These are phyloP conservation scores for Zymoseptoria crescenta DNA, from an alignment of 2,329 filamentous ascomycete genomes.

Conservation along the genomic window DNA sequence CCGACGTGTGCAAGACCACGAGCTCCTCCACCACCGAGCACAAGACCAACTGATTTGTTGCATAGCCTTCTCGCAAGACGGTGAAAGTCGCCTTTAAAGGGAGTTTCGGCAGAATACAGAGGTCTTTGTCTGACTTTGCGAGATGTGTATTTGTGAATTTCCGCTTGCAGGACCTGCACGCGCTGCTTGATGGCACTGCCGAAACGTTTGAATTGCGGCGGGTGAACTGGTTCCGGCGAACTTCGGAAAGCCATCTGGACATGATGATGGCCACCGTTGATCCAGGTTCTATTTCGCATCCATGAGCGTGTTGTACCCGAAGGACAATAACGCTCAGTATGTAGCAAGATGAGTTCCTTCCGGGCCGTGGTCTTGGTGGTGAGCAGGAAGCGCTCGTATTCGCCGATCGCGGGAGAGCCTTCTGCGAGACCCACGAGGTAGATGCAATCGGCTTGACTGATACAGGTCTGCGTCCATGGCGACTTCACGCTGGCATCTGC, in stretches of 20 bases:
- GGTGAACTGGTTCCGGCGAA: slow-evolving; percentile 67
- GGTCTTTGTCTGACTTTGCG: slow-evolving; percentile 81
- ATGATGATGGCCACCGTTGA: slow-evolving; percentile 95
- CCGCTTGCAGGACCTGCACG: slow-evolving; percentile 89
- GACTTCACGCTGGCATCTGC: slow-evolving; percentile 96
- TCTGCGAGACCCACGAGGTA: slow-evolving; percentile 86
- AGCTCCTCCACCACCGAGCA: slow-evolving; percentile 88
- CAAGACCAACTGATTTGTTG: slow-evolving; percentile 88
- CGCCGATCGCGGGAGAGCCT: slow-evolving; percentile 79
- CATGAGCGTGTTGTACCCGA: slow-evolving; percentile 81
- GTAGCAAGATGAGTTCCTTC: slow-evolving; percentile 84
- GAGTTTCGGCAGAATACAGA: slow-evolving; percentile 82
- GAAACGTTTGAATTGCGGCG: slow-evolving; percentile 69
- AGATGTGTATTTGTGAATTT: slow-evolving; percentile 97
- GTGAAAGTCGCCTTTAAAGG: slow-evolving; percentile 95
- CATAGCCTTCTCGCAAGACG: slow-evolving; percentile 81
- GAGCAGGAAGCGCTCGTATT: slow-evolving; percentile 92
- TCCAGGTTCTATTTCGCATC: slow-evolving; percentile 86
- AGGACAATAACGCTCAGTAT: slow-evolving; percentile 77
- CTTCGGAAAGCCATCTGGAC: slow-evolving; percentile 88
- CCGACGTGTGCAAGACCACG: slow-evolving; percentile 88
- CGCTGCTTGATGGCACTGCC: slow-evolving; percentile 82
- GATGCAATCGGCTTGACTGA: slow-evolving; percentile 93
- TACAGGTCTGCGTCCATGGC: slow-evolving; percentile 97
- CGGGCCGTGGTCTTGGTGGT: slow-evolving; percentile 96